A percentile compares a stretch with the other conserved stretches of the same genome.
phyloP scores from a whole-genome alignment of 2,329 filamentous ascomycete genomes.

The Aspergillus unguis region DNA sequence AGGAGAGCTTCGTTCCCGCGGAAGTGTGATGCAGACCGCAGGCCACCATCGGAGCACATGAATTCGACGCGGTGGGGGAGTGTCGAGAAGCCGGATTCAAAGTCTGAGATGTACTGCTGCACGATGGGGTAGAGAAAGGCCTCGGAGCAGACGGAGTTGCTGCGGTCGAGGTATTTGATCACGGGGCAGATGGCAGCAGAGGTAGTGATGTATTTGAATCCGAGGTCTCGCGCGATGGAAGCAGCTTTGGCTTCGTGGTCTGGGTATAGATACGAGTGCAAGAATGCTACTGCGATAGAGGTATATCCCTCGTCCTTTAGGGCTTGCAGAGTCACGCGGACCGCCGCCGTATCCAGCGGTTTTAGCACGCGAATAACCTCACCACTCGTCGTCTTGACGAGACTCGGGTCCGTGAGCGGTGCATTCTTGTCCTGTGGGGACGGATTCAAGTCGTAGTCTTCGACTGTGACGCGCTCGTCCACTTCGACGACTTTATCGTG shows the following conservation, averaged over 20 bases:
- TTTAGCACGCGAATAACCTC: slow-evolving; percentile 67
- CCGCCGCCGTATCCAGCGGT: slow-evolving; percentile 54
- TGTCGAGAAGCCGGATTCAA: background rate
- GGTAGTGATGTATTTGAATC: slow-evolving; percentile 70
- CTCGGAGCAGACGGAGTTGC: slow-evolving; percentile 53
- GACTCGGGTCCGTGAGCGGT: slow-evolving; percentile 54
- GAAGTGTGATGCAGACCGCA: slow-evolving; percentile 43
- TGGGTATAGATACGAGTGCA: slow-evolving; percentile 86
- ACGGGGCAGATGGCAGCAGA: slow-evolving; percentile 76
- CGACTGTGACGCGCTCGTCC: slow-evolving; percentile 46
- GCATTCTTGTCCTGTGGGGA: slow-evolving; percentile 11
- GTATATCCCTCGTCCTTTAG: slow-evolving; percentile 67
- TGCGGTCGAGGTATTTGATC: slow-evolving; percentile 71
- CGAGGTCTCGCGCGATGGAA: slow-evolving; percentile 68
- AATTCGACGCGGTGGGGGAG: background rate
- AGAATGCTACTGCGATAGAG: slow-evolving; percentile 80
- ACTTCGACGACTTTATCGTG: slow-evolving; percentile 24
- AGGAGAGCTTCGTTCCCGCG: slow-evolving; percentile 79
- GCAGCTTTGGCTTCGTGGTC: slow-evolving; percentile 75
- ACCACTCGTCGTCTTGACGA: slow-evolving; percentile 51
- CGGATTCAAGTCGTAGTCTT: slow-evolving; percentile 20
- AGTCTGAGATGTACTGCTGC: background rate
- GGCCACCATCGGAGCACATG: slow-evolving; percentile 58
- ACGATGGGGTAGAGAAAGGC: background rate
- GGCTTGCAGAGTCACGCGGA: slow-evolving; percentile 58